Conservation (phyloP, 1,284 basidiomycete species). For the Leccinum subfulvum region DNA sequence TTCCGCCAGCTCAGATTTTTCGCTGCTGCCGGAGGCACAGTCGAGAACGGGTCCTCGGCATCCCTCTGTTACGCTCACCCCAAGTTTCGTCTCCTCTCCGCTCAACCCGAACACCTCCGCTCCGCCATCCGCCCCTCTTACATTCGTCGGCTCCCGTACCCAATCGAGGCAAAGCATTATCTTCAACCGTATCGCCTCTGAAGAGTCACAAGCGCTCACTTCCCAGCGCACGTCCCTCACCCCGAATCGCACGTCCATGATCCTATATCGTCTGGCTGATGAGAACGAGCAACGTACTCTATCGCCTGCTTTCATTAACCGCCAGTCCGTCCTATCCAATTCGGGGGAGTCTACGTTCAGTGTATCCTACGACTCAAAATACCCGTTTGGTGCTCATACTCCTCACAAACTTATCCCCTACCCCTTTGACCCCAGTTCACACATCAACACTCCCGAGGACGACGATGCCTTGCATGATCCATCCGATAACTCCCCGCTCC, state of each 20-base stretch:
- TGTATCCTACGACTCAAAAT: constrained; percentile 60
- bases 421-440: constrained; percentile 61
- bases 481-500: constrained; percentile 31
- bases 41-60: constrained; percentile 15
- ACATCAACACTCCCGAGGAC: constrained; percentile 62
- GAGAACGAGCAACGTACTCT: constrained; percentile 35
- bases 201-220: constrained; percentile 45
- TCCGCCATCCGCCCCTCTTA: constrained; percentile 14
- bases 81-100: constrained; percentile 46
- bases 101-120: constrained; percentile 42
- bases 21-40: constrained; percentile 20
- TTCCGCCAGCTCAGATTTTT: constrained; percentile 17
- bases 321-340: constrained; percentile 42
- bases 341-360: constrained; percentile 54
- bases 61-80: constrained; percentile 32
- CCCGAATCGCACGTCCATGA: constrained; percentile 54
- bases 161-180: constrained; percentile 36
- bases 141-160: constrained; percentile 30
- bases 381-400: constrained; percentile 46
- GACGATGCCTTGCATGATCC: constrained; percentile 64
- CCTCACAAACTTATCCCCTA: constrained; percentile 57
- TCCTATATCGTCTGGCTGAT: constrained; percentile 61
- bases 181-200: constrained; percentile 45
- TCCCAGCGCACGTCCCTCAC: constrained; percentile 11
- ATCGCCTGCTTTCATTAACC: constrained; percentile 28